These are phyloP conservation scores for Ascochyta clinopodiicola DNA, from an alignment of 2,329 filamentous ascomycete species.

Conservation along the genomic window DNA sequence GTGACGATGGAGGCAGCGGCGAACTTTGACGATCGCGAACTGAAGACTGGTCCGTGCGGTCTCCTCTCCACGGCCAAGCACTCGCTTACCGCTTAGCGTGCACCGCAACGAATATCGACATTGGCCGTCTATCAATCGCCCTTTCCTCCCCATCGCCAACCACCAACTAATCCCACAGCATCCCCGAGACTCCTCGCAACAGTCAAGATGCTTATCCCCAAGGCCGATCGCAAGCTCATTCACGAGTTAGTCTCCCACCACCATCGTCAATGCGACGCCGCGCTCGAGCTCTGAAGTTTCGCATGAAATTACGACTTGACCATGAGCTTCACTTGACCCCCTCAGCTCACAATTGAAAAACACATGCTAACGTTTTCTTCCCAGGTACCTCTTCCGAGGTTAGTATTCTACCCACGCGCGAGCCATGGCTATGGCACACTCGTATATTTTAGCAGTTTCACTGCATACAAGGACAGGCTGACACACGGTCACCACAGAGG, in stretches of 20 bases:
- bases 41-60: constrained; percentile 14
- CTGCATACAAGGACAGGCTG: constrained; percentile 51
- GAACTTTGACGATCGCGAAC: constrained; percentile 8
- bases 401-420: constrained; percentile 42
- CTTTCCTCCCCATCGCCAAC: constrained; percentile 18
- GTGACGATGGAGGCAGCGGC: constrained; percentile 1
- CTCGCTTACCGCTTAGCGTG: constrained; percentile 18
- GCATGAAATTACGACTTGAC: constrained; percentile 39
- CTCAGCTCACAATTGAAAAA: constrained; percentile 14
- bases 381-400: constrained; percentile 53
- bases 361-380: constrained; percentile 28
- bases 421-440: constrained; percentile 50
- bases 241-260: constrained; percentile 85
- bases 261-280: constrained; percentile 23
- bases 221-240: constrained; percentile 99
- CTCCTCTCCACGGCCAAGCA: constrained; percentile 9
- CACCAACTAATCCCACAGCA: constrained; percentile 26
- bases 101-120: constrained; percentile 25
- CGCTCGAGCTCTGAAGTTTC: constrained; percentile 38
- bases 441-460: constrained; percentile 40
- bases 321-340: constrained; percentile 27
- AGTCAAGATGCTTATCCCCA: constrained; percentile 86
- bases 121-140: constrained; percentile 17
- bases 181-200: constrained; percentile 37
- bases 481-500: constrained; percentile 62